Conservation (phyloP, 2,329 filamentous ascomycete genomes). For the Cladophialophora chaetospira region DNA sequence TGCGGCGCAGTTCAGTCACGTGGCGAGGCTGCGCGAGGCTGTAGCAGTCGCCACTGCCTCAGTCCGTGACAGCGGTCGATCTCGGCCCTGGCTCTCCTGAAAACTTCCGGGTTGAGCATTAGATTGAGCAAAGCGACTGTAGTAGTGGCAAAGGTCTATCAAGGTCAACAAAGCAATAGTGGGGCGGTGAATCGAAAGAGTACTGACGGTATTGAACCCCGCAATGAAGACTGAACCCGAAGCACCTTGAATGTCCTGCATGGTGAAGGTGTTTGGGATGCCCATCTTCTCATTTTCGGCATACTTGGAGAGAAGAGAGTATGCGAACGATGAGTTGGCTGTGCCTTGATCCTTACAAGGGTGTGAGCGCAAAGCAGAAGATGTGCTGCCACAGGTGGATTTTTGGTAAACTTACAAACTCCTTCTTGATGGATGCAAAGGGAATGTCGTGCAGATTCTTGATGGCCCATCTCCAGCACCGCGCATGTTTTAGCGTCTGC, state of each 20-base stretch:
- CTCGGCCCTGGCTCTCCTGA: slow-evolving; percentile 50
- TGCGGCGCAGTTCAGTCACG: no score
- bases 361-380: neutral
- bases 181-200: slow-evolving; percentile 15
- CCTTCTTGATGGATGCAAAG: slow-evolving; percentile 29
- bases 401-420: neutral
- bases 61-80: no score
- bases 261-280: slow-evolving; percentile 33
- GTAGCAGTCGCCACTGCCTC: no score
- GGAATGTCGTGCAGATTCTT: slow-evolving; percentile 49
- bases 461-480: slow-evolving; percentile 39
- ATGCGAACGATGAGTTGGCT: neutral
- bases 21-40: no score
- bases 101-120: slow-evolving; percentile 48
- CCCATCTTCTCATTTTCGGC: slow-evolving; percentile 30
- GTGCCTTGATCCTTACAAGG: neutral
- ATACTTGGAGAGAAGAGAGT: slow-evolving; percentile 3
- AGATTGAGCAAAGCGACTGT: slow-evolving; percentile 42
- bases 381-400: neutral
- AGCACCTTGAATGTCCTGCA: slow-evolving; percentile 6
- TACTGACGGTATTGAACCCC: slow-evolving; percentile 34
- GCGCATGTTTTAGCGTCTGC: slow-evolving; percentile 34
- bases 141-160: slow-evolving; percentile 43
- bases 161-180: neutral
- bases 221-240: slow-evolving; percentile 25